A percentile compares a stretch with the other conserved stretches of the same genome.
Evolutionary conservation across 129 eudicot species (phyloP).

Genomic region (Chrysanthemum lavandulifolium): DNA sequence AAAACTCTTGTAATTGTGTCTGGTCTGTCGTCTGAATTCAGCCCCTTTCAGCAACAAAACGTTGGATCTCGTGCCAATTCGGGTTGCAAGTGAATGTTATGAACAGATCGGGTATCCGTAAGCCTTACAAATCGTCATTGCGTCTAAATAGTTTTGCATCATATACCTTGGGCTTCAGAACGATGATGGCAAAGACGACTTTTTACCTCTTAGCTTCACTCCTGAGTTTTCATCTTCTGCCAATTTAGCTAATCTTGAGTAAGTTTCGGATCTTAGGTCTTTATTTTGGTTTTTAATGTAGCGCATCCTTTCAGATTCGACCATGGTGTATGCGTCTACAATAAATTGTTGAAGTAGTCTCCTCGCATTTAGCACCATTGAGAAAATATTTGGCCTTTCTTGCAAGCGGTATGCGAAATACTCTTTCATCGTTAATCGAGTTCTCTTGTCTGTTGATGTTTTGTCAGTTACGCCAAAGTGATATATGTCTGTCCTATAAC

Average conservation of each 20-base stretch:
- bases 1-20: too few relatives aligned
- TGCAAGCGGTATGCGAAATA: background rate
- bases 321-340: constrained; percentile 1
- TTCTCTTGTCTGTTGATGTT: background rate
- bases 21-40: too few relatives aligned
- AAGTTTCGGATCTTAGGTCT: too few relatives aligned
- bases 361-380: background rate
- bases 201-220: background rate
- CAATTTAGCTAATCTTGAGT: background rate
- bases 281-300: background rate
- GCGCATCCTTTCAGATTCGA: background rate
- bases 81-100: too few relatives aligned
- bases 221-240: background rate
- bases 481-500: background rate
- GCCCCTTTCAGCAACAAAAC: too few relatives aligned
- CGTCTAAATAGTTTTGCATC: too few relatives aligned
- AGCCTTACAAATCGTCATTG: too few relatives aligned
- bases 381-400: background rate
- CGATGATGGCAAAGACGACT: constrained; percentile 25
- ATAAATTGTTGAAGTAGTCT: background rate
- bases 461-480: background rate
- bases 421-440: background rate
- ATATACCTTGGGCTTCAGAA: background rate
- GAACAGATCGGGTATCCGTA: too few relatives aligned
- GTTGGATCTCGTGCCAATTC: too few relatives aligned